phyloP scores from a whole-genome alignment of 305 asterid species.

The Solanum aculeatissimum region DNA sequence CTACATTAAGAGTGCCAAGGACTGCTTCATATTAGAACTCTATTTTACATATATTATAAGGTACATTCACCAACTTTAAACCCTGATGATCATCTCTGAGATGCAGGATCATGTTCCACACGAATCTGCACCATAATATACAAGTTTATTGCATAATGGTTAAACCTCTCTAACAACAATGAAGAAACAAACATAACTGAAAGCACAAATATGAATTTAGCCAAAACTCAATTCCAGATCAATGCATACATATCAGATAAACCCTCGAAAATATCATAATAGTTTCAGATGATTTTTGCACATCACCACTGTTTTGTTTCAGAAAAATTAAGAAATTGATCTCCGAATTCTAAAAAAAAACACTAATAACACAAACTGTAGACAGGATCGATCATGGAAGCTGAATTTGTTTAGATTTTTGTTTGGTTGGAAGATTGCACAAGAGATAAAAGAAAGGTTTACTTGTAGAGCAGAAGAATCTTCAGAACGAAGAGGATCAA shows the following conservation, averaged over 20 bases:
- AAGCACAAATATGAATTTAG: neutral
- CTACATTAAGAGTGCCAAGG: neutral
- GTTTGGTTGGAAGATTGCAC: neutral
- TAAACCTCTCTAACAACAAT: neutral
- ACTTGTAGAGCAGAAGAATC: constrained; percentile 37
- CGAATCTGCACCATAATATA: neutral
- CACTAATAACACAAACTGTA: neutral
- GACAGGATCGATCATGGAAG: neutral
- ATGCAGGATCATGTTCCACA: neutral
- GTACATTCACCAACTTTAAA: neutral
- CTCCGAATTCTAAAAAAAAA: neutral
- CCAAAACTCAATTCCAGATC: neutral
- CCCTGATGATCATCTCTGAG: neutral
- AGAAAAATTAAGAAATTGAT: neutral
- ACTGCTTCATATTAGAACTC: neutral
- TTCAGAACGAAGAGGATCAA: constrained; percentile 67
- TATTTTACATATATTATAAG: neutral
- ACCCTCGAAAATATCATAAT: neutral
- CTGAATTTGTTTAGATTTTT: neutral
- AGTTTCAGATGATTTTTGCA: neutral
- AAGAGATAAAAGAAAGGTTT: neutral
- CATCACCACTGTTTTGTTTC: neutral
- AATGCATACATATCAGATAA: neutral
- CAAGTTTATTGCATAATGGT: neutral
- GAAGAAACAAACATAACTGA: neutral